Conservation (phyloP, 1,139 yeast genomes). For the Debaryomyces nepalensis region DNA sequence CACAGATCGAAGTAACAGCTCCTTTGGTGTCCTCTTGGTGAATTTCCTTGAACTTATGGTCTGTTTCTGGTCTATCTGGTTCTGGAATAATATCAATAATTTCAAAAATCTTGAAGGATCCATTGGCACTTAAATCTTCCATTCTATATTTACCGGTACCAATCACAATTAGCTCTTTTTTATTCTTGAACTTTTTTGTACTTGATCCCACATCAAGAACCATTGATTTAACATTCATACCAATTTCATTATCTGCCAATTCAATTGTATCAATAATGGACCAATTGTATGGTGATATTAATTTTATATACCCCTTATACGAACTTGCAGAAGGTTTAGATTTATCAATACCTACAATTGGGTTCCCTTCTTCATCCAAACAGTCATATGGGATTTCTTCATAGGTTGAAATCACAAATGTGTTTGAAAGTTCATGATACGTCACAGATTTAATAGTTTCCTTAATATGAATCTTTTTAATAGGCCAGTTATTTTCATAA, state of each 20-base stretch:
- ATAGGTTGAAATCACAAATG: slow-evolving; percentile 69
- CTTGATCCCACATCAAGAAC: slow-evolving; percentile 55
- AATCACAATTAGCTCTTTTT: slow-evolving; percentile 70
- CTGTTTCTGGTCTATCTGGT: slow-evolving; percentile 84
- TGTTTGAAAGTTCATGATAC: slow-evolving; percentile 71
- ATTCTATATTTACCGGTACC: slow-evolving; percentile 81
- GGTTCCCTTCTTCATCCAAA: slow-evolving; percentile 74
- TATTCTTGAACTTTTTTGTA: slow-evolving; percentile 56
- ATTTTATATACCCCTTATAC: slow-evolving; percentile 62
- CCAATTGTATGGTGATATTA: slow-evolving; percentile 81
- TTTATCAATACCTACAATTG: slow-evolving; percentile 62
- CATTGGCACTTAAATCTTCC: slow-evolving; percentile 84
- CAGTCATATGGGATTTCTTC: slow-evolving; percentile 65
- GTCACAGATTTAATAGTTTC: slow-evolving; percentile 71
- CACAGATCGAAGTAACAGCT: slow-evolving; percentile 79
- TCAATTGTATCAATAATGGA: slow-evolving; percentile 71
- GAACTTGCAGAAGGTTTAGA: slow-evolving; percentile 54
- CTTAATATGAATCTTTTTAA: slow-evolving; percentile 56
- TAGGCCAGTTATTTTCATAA: slow-evolving; percentile 69
- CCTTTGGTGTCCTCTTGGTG: slow-evolving; percentile 82
- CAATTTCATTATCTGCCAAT: slow-evolving; percentile 69
- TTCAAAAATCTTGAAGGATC: slow-evolving; percentile 76
- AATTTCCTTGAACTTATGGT: slow-evolving; percentile 76
- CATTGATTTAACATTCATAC: slow-evolving; percentile 61
- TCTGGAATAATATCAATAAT: slow-evolving; percentile 88